Evolutionary conservation across 75 land plant genomes (phyloP).

Genomic region (Selaginella moellendorffii): DNA sequence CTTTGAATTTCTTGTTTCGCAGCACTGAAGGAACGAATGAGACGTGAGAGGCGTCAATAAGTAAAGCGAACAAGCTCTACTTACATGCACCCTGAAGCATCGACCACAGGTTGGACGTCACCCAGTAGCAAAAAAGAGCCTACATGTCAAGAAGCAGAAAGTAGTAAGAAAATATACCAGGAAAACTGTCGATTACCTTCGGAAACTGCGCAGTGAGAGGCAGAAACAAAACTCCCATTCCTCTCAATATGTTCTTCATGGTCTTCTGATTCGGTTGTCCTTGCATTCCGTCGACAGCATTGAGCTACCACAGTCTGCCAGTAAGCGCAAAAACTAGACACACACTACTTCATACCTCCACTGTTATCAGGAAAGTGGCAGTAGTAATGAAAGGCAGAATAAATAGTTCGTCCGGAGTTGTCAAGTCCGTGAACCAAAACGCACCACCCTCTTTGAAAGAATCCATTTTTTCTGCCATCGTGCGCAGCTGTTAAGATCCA

Average conservation of each 20-base stretch:
- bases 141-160: too few species aligned
- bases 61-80: background rate
- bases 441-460: constrained; percentile 69
- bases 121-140: constrained; percentile 78
- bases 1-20: background rate
- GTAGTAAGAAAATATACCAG: background rate
- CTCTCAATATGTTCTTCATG: constrained; percentile 67
- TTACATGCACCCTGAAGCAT: constrained; percentile 39
- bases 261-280: constrained; percentile 67
- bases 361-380: constrained; percentile 46
- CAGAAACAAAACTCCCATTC: constrained; percentile 45
- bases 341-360: constrained; percentile 45
- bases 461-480: constrained; percentile 70
- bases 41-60: background rate
- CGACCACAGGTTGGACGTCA: constrained; percentile 61
- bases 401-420: constrained; percentile 46
- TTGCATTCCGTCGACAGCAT: constrained; percentile 86
- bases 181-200: constrained; percentile 31
- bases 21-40: background rate
- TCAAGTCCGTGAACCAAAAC: constrained; percentile 65
- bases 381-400: constrained; percentile 56
- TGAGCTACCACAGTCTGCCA: constrained; percentile 27
- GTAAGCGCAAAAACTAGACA: background rate
- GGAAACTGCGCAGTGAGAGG: constrained; percentile 72
- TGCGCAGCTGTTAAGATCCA: constrained; percentile 40